phyloP scores from a whole-genome alignment of 169 alveolate genomes.

The Plasmodium gallinaceum region DNA sequence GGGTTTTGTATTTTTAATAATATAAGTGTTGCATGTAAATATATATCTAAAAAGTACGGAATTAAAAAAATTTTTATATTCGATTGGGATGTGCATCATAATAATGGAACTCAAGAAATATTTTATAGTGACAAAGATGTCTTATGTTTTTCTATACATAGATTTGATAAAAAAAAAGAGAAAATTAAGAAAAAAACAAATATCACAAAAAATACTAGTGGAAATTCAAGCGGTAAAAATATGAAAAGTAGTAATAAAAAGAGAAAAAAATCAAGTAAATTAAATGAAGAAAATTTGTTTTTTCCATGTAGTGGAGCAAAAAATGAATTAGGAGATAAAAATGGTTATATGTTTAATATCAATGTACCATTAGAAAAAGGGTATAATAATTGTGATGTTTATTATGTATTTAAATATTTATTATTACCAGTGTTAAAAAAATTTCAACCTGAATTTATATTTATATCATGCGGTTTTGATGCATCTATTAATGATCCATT shows the following conservation, averaged over 20 bases:
- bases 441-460: slow-evolving; percentile 94
- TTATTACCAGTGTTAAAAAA: slow-evolving; percentile 91
- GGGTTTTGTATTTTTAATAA: slow-evolving; percentile 95
- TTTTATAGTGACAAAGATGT: slow-evolving; percentile 81
- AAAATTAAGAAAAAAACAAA: background rate
- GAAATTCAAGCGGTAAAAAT: background rate
- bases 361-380: slow-evolving; percentile 83
- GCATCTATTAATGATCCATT: slow-evolving; percentile 90
- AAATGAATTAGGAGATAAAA: slow-evolving; percentile 78
- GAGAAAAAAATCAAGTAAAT: background rate
- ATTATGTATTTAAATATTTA: slow-evolving; percentile 77
- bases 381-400: slow-evolving; percentile 80
- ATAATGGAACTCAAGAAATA: slow-evolving; percentile 96
- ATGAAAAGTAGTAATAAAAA: slow-evolving; percentile 1
- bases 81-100: slow-evolving; percentile 97
- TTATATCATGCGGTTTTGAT: slow-evolving; percentile 96
- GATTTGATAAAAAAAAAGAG: slow-evolving; percentile 77
- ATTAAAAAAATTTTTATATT: slow-evolving; percentile 92
- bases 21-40: slow-evolving; percentile 94
- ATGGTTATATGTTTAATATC: slow-evolving; percentile 76
- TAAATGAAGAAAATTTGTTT: slow-evolving; percentile 85
- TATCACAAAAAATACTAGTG: background rate
- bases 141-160: slow-evolving; percentile 82
- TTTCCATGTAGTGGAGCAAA: slow-evolving; percentile 92
- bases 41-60: slow-evolving; percentile 87